phyloP scores from a whole-genome alignment of 305 asterid genomes.

The Fraxinus ornus region DNA sequence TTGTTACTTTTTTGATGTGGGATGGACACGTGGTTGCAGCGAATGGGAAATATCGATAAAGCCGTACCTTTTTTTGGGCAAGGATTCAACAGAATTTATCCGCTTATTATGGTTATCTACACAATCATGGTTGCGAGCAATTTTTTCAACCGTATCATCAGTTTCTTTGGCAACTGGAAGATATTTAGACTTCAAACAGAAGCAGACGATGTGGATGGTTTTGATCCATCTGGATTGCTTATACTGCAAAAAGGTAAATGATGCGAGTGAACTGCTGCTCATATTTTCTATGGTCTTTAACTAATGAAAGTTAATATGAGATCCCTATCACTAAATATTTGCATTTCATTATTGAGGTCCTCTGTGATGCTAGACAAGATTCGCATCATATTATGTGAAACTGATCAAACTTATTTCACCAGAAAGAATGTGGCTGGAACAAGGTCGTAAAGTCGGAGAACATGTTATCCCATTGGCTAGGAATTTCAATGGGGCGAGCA shows the following conservation, averaged over 20 bases:
- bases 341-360: slow-evolving; percentile 5
- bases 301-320: background rate
- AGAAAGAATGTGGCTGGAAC: slow-evolving; percentile 90
- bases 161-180: slow-evolving; percentile 92
- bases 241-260: slow-evolving; percentile 81
- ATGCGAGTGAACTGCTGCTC: slow-evolving; percentile 9
- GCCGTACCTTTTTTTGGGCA: slow-evolving; percentile 91
- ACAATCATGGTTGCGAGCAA: slow-evolving; percentile 89
- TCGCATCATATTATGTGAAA: slow-evolving; percentile 8
- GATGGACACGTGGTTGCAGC: slow-evolving; percentile 52
- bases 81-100: slow-evolving; percentile 88
- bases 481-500: slow-evolving; percentile 65
- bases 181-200: slow-evolving; percentile 67
- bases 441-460: slow-evolving; percentile 90
- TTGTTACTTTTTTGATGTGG: slow-evolving; percentile 16
- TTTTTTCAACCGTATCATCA: slow-evolving; percentile 80
- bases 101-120: slow-evolving; percentile 93
- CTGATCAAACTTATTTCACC: slow-evolving; percentile 24
- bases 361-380: slow-evolving; percentile 14
- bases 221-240: slow-evolving; percentile 94
- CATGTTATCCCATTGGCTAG: slow-evolving; percentile 95
- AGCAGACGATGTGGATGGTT: slow-evolving; percentile 85
- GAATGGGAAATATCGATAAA: slow-evolving; percentile 88
- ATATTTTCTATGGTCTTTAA: background rate
- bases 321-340: slow-evolving; percentile 3